These are phyloP conservation scores for Postia placenta DNA, from an alignment of 768 basidiomycete genomes.

Conservation along the genomic window DNA sequence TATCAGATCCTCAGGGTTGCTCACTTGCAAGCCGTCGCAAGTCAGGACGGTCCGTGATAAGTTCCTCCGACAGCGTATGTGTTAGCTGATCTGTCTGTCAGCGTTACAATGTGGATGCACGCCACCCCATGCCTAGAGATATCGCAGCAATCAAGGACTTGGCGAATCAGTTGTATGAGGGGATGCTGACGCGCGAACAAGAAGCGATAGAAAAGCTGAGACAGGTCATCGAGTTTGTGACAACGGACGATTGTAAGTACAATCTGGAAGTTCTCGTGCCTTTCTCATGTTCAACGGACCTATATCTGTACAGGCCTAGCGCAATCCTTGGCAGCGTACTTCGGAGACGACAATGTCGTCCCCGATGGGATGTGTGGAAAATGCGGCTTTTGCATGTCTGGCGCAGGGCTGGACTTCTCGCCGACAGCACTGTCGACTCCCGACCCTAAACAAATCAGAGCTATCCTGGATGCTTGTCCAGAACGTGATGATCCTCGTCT, in stretches of 20 bases:
- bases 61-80: not conserved
- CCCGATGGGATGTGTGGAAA: slow-evolving; percentile 33
- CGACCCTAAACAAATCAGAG: slow-evolving; percentile 26
- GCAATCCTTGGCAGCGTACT: slow-evolving; percentile 35
- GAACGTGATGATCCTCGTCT: slow-evolving; percentile 43
- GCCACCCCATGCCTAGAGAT: slow-evolving; percentile 29
- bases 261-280: too few relatives aligned
- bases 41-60: slow-evolving; percentile 27
- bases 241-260: slow-evolving; percentile 31
- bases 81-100: too few relatives aligned
- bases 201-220: slow-evolving; percentile 35
- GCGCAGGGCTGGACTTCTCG: slow-evolving; percentile 28
- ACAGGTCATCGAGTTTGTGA: slow-evolving; percentile 33
- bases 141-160: slow-evolving; percentile 27
- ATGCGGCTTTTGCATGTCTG: slow-evolving; percentile 39
- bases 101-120: slow-evolving; percentile 27
- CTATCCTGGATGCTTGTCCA: slow-evolving; percentile 36
- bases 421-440: slow-evolving; percentile 15
- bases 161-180: slow-evolving; percentile 26
- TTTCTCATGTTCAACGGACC: not conserved
- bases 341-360: slow-evolving; percentile 36
- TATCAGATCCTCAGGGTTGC: slow-evolving; percentile 17
- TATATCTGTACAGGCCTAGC: slow-evolving; percentile 30
- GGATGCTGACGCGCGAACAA: slow-evolving; percentile 36
- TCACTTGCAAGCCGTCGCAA: slow-evolving; percentile 31